Evolutionary conservation across 805 yeast species (phyloP).

Genomic region (Saturnispora ahearnii): DNA sequence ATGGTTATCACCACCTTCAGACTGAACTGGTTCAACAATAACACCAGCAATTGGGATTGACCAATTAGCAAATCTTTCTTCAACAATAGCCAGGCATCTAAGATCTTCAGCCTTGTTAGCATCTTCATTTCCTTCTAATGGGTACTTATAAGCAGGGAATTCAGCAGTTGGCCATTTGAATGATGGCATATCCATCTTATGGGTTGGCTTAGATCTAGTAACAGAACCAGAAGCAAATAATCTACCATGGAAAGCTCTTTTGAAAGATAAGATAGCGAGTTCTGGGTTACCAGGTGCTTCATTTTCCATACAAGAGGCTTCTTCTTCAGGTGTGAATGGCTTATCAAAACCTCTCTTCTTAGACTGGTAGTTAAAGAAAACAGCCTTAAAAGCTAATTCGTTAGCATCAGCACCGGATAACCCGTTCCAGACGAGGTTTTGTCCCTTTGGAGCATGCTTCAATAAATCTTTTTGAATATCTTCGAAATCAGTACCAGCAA

Average conservation of each 20-base stretch:
- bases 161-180: constrained; percentile 97
- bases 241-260: constrained; percentile 91
- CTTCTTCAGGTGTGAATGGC: constrained; percentile 63
- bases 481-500: constrained; percentile 58
- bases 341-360: constrained; percentile 54
- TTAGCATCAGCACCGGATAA: constrained; percentile 84
- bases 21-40: constrained; percentile 84
- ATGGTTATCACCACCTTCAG: constrained; percentile 90
- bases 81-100: constrained; percentile 71
- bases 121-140: constrained; percentile 83
- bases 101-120: constrained; percentile 66
- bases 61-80: constrained; percentile 59
- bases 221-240: constrained; percentile 84
- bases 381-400: constrained; percentile 84
- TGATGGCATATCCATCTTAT: constrained; percentile 86
- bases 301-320: constrained; percentile 66
- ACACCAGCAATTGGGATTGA: constrained; percentile 76
- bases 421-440: constrained; percentile 67
- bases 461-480: constrained; percentile 47
- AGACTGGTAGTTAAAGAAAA: constrained; percentile 70
- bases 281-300: constrained; percentile 85
- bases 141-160: constrained; percentile 65
- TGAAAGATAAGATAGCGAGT: constrained; percentile 76
- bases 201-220: constrained; percentile 91
- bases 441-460: constrained; percentile 72